These are phyloP conservation scores for Kwoniella botswanensis DNA, from an alignment of 768 basidiomycete genomes.

Conservation along the genomic window DNA sequence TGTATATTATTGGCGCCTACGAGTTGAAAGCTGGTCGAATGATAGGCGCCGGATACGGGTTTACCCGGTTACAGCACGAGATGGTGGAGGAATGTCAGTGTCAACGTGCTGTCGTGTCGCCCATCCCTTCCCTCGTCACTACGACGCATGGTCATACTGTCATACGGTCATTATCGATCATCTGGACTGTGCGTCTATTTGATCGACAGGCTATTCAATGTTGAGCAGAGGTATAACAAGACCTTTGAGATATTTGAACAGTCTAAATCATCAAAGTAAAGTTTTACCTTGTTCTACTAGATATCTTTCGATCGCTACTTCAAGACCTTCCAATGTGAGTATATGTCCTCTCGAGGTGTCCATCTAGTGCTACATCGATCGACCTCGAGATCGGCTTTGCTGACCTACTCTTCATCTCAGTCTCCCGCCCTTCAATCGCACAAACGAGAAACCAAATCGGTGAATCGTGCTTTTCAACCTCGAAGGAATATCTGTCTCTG, in stretches of 20 bases:
- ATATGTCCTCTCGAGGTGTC: neutral
- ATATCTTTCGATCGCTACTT: constrained; percentile 1
- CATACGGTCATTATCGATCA: neutral
- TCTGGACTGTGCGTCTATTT: neutral
- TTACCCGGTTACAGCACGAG: constrained; percentile 1
- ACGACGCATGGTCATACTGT: neutral
- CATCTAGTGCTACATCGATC: too few relatives aligned
- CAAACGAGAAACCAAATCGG: neutral
- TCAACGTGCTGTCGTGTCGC: neutral
- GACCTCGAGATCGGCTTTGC: too few relatives aligned
- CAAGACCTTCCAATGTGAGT: neutral
- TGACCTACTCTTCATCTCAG: neutral
- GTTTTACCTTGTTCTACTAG: neutral
- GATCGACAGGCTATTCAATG: neutral
- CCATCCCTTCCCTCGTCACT: neutral
- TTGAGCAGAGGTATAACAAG: constrained; percentile 2
- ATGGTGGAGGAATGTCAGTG: neutral
- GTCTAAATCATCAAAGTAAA: neutral
- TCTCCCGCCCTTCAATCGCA: neutral
- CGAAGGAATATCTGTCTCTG: constrained; percentile 21
- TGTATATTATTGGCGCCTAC: neutral
- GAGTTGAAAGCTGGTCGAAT: neutral
- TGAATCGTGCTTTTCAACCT: neutral
- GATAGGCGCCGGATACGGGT: constrained; percentile 13
- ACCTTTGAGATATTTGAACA: neutral